Base-by-base conservation (phyloP, 1,284 basidiomycete species). In the Golubevia pallescens region DNA sequence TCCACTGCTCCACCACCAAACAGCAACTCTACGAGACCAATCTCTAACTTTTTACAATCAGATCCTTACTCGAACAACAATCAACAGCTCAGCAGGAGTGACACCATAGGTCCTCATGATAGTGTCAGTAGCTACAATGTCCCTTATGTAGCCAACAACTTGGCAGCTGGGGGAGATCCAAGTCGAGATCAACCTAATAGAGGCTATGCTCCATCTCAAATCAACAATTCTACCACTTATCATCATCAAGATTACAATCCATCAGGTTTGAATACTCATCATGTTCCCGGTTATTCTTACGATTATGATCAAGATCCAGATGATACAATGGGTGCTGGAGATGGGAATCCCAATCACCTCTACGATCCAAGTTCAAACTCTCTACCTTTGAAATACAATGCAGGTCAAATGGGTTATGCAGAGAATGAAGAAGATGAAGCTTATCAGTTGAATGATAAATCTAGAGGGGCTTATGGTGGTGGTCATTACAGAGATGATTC, bases 351-450 rank as follows among this genome's bases (percentile, higher is more conserved):
- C 2, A 19, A 24, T 6, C 3, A 7, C 4, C 7, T 23, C 1
- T 42, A 60, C 20, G 58, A 13, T 16, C 8, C 23, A 4, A 24
- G 23, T 57, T 4, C 70, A 3, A 71, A 71, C 21, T 21, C n/a
- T 14, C 60, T 79, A 5, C 78, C 80, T 0, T 67, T 78, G 56
- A 73, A 66, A 24, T 57, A 53, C n/a, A 56, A 76, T 61, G 70
- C 71, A 4, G 67, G 62, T 16, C 38, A 58, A 4, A 84, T 84
- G 81, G 75, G 73, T 38, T 82, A 75, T 52, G 78, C 80, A 3
- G 80, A 82, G 28, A 74, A 83, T 61, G 78, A 83, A 59, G 63
- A 77, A 4, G 80, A 84, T 52, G 78, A 83, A 57, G 67, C 63
- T 2, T 60, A 72, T 3, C 79, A 81, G 65, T 51, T 78, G 57